Evolutionary conservation across 1,284 basidiomycete genomes (phyloP), one percentile per base, ranked within the genome.

Genomic region (Termitomyces sp.): DNA sequence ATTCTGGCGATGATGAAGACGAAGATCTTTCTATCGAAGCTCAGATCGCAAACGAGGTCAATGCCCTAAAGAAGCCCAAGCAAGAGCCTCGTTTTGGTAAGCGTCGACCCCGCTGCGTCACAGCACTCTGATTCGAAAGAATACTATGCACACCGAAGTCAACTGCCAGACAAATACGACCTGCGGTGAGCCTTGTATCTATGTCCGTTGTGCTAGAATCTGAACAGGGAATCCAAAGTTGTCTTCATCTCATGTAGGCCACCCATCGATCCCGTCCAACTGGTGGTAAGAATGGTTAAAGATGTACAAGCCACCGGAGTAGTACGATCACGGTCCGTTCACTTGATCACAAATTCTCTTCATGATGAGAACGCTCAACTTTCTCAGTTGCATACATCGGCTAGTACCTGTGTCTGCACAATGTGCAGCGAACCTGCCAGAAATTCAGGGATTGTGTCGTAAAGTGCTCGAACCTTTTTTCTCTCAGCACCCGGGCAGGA

Each of bases 201-300:
- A 10, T 30, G 46, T 19, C 5, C 47, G 26, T 6, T 33, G 21
- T 35, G 7, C 31, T 45, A 45, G 35, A 16, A 38, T 49, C 40
- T 40, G 6, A 38, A 21, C 2, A 34, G 33, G 39, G 28, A 31
- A 37, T 44, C 6, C 16, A 11, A 56, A 91, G 88, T 91, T 13
- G 71, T 89, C 18, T 91, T 90, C 66, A 86, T 92, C 47, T 83
- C 86, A 7, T 90, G 86, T 66, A 85, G 79, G 65, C 72, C 80
- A 2, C 89, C 89, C 0, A 74, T 90, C 31, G 83, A 91, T 62
- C 88, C 90, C 0, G 83, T 91, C n/a, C 69, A 78, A 56, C 69
- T 92, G 9, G 78, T 88, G n/a, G 63, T 77, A 30, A 78, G 76
- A 40, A 81, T 89, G 59, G 72, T 90, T 5, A 71, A 81, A 51